Percentiles rank a stretch among this genome's conserved stretches.
Conservation (phyloP, 441 rosid genomes). For the Pelargonium myrrhifolium region DNA sequence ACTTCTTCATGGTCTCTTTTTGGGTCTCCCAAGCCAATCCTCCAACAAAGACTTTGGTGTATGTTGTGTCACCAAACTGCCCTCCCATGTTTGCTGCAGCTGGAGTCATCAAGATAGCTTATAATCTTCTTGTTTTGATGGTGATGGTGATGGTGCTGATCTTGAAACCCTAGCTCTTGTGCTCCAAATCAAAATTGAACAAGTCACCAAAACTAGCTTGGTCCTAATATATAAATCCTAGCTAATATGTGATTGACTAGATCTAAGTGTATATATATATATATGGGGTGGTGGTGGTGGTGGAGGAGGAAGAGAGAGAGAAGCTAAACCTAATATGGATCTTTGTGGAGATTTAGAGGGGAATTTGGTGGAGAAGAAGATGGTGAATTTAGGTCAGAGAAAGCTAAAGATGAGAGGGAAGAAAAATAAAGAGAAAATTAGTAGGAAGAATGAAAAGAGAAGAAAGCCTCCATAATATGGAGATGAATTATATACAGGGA, state of each 20-base stretch:
- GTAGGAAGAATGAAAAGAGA: slow-evolving; percentile 1
- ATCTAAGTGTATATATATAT: not conserved
- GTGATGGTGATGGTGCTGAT: not conserved
- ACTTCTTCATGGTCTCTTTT: slow-evolving; percentile 58
- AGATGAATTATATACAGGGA: slow-evolving; percentile 34
- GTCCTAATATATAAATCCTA: not conserved
- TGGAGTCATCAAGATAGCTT: slow-evolving; percentile 37
- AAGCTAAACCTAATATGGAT: slow-evolving; percentile 18
- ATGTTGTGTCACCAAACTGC: slow-evolving; percentile 74
- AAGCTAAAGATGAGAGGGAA: slow-evolving; percentile 28
- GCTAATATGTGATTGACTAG: not conserved
- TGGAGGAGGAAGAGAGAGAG: slow-evolving; percentile 5
- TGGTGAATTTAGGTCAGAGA: slow-evolving; percentile 39
- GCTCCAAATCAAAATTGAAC: not conserved
- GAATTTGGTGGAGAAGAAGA: slow-evolving; percentile 17
- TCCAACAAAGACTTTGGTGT: slow-evolving; percentile 67
- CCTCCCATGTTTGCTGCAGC: slow-evolving; percentile 29
- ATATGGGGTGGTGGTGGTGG: too few relatives aligned
- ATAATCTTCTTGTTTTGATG: not conserved
- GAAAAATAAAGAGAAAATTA: slow-evolving; percentile 33
- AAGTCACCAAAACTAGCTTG: not conserved
- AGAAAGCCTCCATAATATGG: slow-evolving; percentile 31
- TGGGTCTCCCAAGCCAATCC: slow-evolving; percentile 79
- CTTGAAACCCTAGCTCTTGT: not conserved
- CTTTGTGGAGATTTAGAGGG: too few relatives aligned